Percentiles rank a stretch among this genome's conserved stretches.
phyloP scores from a whole-genome alignment of 768 basidiomycete species.

The Megacollybia marginata region DNA sequence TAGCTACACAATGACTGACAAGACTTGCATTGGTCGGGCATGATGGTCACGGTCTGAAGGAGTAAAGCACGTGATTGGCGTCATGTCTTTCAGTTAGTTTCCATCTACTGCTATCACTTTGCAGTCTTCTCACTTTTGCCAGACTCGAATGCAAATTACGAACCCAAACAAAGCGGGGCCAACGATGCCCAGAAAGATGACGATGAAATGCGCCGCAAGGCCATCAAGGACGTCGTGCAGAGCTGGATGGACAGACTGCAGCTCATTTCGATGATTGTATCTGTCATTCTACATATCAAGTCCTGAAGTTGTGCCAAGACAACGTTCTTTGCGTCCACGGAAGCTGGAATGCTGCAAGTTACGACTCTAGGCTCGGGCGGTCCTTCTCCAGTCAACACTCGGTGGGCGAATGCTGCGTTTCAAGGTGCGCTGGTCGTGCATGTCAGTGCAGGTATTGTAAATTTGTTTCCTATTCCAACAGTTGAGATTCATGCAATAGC shows the following conservation, averaged over 20 bases:
- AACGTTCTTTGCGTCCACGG: slow-evolving; percentile 55
- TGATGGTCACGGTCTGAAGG: neutral
- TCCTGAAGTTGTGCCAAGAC: slow-evolving; percentile 28
- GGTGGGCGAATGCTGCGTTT: slow-evolving; percentile 29
- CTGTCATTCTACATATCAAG: neutral
- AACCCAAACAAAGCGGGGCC: no score
- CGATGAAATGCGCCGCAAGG: slow-evolving; percentile 39
- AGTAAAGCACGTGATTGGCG: no score
- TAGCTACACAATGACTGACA: neutral
- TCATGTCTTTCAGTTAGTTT: no score
- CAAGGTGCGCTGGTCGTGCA: slow-evolving; percentile 50
- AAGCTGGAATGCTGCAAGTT: slow-evolving; percentile 42
- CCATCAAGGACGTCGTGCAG: slow-evolving; percentile 43
- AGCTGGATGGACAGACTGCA: slow-evolving; percentile 55
- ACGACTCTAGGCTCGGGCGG: slow-evolving; percentile 24
- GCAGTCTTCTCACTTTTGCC: no score
- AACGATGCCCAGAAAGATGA: slow-evolving; percentile 39
- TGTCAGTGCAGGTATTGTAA: slow-evolving; percentile 37
- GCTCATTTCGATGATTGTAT: slow-evolving; percentile 51
- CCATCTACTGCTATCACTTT: no score
- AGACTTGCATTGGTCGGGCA: neutral
- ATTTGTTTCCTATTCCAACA: neutral
- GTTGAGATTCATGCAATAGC: slow-evolving; percentile 12
- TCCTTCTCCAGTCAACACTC: neutral
- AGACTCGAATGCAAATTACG: no score